Conservation (phyloP, 2,329 filamentous ascomycete species). For the Bipolaris bicolor region DNA sequence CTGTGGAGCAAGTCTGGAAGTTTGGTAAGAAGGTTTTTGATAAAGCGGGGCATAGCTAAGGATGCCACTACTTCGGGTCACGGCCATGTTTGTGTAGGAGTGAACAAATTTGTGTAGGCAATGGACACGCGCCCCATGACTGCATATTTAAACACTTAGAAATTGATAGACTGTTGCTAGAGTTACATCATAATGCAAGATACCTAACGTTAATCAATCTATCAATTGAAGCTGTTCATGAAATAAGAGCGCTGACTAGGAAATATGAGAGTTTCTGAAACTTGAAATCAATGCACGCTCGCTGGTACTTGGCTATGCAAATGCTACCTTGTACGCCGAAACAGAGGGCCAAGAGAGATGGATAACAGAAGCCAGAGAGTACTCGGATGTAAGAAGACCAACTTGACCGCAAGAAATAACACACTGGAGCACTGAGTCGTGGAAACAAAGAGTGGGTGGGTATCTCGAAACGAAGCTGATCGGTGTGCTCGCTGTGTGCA, state of each 20-base stretch:
- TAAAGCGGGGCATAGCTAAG: slow-evolving; percentile 5
- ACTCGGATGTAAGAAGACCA: not conserved
- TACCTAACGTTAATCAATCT: not conserved
- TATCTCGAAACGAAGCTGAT: slow-evolving; percentile 23
- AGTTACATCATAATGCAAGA: not conserved
- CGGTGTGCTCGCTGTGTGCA: slow-evolving; percentile 3
- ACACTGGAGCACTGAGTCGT: not conserved
- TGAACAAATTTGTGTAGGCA: not conserved
- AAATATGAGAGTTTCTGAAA: not conserved
- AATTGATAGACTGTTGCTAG: not conserved
- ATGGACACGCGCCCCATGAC: not conserved
- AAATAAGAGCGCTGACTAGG: not conserved
- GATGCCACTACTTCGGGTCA: not conserved
- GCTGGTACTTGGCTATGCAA: slow-evolving; percentile 1
- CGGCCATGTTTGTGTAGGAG: not conserved
- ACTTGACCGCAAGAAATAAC: not conserved
- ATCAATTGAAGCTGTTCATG: not conserved
- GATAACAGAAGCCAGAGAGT: not conserved
- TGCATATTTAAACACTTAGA: not conserved
- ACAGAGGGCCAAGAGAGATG: not conserved
- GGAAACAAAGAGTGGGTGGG: slow-evolving; percentile 15
- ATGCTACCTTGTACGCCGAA: not conserved
- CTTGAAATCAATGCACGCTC: not conserved
- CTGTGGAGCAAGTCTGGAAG: slow-evolving; percentile 81
- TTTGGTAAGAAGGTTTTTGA: slow-evolving; percentile 61